Base-by-base conservation (phyloP, 2,329 filamentous ascomycete genomes). In the Ascochyta viciae-villosae region DNA sequence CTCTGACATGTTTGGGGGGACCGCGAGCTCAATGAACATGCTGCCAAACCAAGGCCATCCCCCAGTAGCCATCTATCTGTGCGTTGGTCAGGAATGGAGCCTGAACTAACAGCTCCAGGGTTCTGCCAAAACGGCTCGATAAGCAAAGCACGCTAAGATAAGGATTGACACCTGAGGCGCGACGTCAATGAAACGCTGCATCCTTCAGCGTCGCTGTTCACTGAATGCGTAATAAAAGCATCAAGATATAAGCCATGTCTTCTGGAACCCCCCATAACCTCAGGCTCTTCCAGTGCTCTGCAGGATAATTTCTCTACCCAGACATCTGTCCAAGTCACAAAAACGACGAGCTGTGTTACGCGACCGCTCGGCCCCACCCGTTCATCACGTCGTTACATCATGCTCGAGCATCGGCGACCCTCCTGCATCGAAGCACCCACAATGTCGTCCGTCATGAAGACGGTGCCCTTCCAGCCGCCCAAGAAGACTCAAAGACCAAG, bases 401-500 rank as follows among this genome's bases (percentile, higher is more conserved):
- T 56, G 53, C 57, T 48, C 22, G 42, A 57, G 39, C 47, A 43
- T n/a, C 54, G 26, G 39, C 60, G 61, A 49, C 49, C 65, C 43
- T 61, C 67, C 41, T 69, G 62, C 64, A 63, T 62, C 53, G 59
- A 67, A 43, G 47, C 64, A 51, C 59, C 70, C 47, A 60, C 61
- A 58, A 74, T 74, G 70, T 59, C 61, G 38, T 56, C 65, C 44
- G 64, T 64, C 37, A 60, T 72, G 15, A 68, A 62, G 44, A 64
- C 74, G 51, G 61, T 74, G 1, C 63, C 67, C 9, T 71, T 72
- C 10, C 62, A 65, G 43, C 68, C 74, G 2, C 70, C 71, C 7
- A 65, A 64, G 42, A 68, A 57, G 37, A 60, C 58, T 46, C 64
- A 51, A 19, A 29, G 23, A 39, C 42, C 69, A 12, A 65, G 55